Evolutionary conservation across 257 asterid species (phyloP).

Genomic region (Forsythia suspensa): DNA sequence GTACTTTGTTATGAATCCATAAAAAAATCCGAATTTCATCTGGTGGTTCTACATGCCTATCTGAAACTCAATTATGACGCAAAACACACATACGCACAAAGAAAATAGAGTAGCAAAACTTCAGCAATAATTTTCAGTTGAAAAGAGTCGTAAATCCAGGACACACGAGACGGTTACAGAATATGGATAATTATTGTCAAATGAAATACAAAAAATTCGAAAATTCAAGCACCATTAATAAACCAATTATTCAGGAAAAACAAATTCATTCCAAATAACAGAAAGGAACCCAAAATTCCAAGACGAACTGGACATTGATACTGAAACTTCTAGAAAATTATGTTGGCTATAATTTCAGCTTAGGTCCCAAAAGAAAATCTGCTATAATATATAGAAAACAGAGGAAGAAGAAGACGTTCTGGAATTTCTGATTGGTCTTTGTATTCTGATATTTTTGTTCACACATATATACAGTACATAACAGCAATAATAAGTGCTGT

Average conservation of each 20-base stretch:
- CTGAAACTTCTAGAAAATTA: too few relatives aligned
- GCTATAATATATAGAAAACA: too few relatives aligned
- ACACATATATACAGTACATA: not conserved
- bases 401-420: too few relatives aligned
- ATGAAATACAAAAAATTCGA: constrained; percentile 27
- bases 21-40: not conserved
- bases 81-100: not conserved
- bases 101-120: not conserved
- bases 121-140: not conserved
- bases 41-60: not conserved
- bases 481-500: too few relatives aligned
- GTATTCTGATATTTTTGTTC: not conserved
- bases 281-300: too few relatives aligned
- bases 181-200: constrained; percentile 25
- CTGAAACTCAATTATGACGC: not conserved
- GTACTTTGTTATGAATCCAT: too few relatives aligned
- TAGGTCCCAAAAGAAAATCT: too few relatives aligned
- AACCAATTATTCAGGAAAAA: not conserved
- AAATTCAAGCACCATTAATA: constrained; percentile 29
- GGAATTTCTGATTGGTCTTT: too few relatives aligned
- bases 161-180: not conserved
- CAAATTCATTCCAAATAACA: too few relatives aligned
- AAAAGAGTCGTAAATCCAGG: not conserved
- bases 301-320: too few relatives aligned
- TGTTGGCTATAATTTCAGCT: too few relatives aligned